Conservation (phyloP, 2,329 filamentous ascomycete genomes). For the Tolypocladium ophioglossoides region DNA sequence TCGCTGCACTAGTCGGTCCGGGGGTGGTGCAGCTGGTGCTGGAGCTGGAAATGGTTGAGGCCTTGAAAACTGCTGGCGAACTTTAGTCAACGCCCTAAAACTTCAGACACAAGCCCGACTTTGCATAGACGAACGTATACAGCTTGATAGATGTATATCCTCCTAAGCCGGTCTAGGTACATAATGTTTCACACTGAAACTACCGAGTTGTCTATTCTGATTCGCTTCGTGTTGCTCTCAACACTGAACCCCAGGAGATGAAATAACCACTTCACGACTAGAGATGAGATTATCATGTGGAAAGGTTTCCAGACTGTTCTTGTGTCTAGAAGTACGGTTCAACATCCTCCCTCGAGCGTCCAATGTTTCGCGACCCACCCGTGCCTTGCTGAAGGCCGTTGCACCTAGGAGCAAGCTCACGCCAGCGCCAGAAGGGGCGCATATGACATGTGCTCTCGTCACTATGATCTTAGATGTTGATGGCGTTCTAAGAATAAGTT, state of each 20-base stretch:
- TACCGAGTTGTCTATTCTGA: too few relatives aligned
- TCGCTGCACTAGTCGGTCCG: slow-evolving; percentile 28
- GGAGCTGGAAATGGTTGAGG: slow-evolving; percentile 21
- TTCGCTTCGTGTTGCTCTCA: too few relatives aligned
- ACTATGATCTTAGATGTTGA: slow-evolving; percentile 16
- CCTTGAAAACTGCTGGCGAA: background rate
- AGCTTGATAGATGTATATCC: too few relatives aligned
- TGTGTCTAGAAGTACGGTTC: background rate
- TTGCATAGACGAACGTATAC: too few relatives aligned
- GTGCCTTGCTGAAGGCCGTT: slow-evolving; percentile 21
- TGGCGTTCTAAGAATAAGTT: slow-evolving; percentile 9
- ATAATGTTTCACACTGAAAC: too few relatives aligned
- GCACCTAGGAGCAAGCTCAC: slow-evolving; percentile 11
- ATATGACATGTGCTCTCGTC: slow-evolving; percentile 16
- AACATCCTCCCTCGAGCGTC: background rate
- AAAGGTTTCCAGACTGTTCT: too few relatives aligned
- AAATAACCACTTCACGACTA: background rate
- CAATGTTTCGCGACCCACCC: slow-evolving; percentile 12
- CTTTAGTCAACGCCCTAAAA: too few relatives aligned
- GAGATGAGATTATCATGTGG: background rate
- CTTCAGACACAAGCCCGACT: too few relatives aligned
- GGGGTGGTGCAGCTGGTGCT: slow-evolving; percentile 42
- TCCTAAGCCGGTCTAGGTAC: too few relatives aligned
- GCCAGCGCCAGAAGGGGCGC: slow-evolving; percentile 20
- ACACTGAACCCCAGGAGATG: too few relatives aligned